phyloP scores from a whole-genome alignment of 257 asterid species.

The Lantana camara region DNA sequence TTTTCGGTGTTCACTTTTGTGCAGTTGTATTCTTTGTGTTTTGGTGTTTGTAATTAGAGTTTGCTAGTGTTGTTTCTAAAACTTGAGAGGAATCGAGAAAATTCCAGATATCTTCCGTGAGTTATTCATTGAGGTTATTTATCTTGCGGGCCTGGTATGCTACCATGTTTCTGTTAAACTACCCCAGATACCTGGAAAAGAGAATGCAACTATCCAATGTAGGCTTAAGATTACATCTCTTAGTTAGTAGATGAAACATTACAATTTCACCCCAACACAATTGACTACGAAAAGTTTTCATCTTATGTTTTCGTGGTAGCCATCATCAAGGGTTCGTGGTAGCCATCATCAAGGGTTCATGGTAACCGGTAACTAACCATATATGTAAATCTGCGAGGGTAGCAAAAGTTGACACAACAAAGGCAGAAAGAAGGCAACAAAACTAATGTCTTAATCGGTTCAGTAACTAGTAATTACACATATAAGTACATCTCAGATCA shows the following conservation, averaged over 20 bases:
- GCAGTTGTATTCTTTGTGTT: constrained; percentile 9
- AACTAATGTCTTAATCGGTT: background rate
- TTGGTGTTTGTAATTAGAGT: background rate
- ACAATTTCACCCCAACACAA: no score
- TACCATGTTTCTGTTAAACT: background rate
- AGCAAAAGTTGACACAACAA: background rate
- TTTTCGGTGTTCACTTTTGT: constrained; percentile 15
- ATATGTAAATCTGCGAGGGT: no score
- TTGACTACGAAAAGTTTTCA: no score
- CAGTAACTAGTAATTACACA: constrained; percentile 14
- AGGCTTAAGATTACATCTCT: no score
- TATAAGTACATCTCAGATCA: constrained; percentile 7
- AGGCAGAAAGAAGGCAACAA: constrained; percentile 7
- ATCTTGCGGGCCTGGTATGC: background rate
- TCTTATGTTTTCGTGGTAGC: no score
- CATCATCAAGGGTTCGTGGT: no score
- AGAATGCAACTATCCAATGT: no score
- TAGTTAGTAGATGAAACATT: no score
- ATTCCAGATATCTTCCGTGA: constrained; percentile 1
- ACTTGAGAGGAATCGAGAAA: constrained; percentile 19
- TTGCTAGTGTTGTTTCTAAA: constrained; percentile 22
- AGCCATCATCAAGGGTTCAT: no score
- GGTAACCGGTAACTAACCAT: no score
- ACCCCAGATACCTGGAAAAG: no score
- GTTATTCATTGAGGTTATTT: constrained; percentile 2